A percentile compares a stretch with the other conserved stretches of the same genome.
Evolutionary conservation across 805 yeast species (phyloP).

Genomic region (Ogataea haglerorum): DNA sequence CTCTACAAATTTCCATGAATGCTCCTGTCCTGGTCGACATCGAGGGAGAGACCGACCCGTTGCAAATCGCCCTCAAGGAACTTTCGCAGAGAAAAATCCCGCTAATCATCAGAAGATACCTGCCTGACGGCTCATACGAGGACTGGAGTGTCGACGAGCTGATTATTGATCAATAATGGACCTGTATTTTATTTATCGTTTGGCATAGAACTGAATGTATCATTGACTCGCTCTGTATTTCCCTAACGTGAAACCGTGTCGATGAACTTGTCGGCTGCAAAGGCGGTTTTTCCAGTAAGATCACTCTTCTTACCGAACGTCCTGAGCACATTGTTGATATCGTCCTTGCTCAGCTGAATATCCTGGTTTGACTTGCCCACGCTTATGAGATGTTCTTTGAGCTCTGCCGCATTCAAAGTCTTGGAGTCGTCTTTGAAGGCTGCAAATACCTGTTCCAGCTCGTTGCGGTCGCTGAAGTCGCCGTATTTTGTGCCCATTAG

Average conservation of each 20-base stretch:
- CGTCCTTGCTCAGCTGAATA: constrained; percentile 17
- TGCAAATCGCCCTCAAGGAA: constrained; percentile 97
- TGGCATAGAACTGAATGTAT: constrained; percentile 4
- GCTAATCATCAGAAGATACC: constrained; percentile 87
- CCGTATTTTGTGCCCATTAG: constrained; percentile 54
- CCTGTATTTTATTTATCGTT: constrained; percentile 10
- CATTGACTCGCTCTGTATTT: constrained; percentile 3
- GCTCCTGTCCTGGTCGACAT: constrained; percentile 98
- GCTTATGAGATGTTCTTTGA: constrained; percentile 46
- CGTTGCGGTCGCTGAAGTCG: constrained; percentile 48
- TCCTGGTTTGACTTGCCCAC: constrained; percentile 38
- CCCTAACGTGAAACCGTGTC: constrained; percentile 33
- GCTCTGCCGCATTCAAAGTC: constrained; percentile 29
- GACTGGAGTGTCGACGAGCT: constrained; percentile 99
- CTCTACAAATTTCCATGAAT: constrained; percentile 94
- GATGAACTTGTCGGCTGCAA: constrained; percentile 62
- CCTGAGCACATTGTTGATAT: constrained; percentile 49
- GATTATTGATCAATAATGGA: constrained; percentile 60
- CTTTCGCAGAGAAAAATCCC: constrained; percentile 93
- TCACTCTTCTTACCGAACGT: constrained; percentile 54
- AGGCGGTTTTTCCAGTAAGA: constrained; percentile 54
- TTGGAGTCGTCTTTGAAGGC: constrained; percentile 38
- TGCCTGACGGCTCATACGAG: constrained; percentile 95
- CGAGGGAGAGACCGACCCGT: constrained; percentile 98
- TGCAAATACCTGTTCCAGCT: constrained; percentile 56